phyloP scores from a whole-genome alignment of 2,329 filamentous ascomycete species.

The Claviceps sp. region DNA sequence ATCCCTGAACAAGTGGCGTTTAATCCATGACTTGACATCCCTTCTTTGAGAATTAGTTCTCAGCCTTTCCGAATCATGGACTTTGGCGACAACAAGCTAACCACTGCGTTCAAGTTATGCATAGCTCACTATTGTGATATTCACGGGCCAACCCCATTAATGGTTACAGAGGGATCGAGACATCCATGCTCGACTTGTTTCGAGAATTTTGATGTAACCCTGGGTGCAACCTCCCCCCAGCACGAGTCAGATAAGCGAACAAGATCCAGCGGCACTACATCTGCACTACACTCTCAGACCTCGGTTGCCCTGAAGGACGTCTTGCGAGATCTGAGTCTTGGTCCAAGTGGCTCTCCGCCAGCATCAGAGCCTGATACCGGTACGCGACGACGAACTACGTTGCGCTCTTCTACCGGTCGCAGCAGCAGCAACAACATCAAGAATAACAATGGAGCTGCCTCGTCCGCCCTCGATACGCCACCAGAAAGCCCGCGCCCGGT shows the following conservation, averaged over 20 bases:
- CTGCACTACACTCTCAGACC: slow-evolving; percentile 19
- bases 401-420: slow-evolving; percentile 23
- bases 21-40: background rate
- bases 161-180: slow-evolving; percentile 55
- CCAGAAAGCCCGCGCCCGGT: slow-evolving; percentile 41
- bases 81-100: slow-evolving; percentile 18
- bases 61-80: slow-evolving; percentile 12
- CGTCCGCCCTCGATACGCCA: slow-evolving; percentile 40
- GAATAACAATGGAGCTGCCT: slow-evolving; percentile 15
- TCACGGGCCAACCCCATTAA: slow-evolving; percentile 54
- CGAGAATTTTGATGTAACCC: slow-evolving; percentile 21
- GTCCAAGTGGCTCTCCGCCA: slow-evolving; percentile 29
- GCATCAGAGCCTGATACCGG: slow-evolving; percentile 32
- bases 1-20: background rate
- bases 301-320: slow-evolving; percentile 31
- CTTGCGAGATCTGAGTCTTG: slow-evolving; percentile 33
- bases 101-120: slow-evolving; percentile 41
- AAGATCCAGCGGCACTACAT: slow-evolving; percentile 25
- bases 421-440: background rate
- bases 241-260: slow-evolving; percentile 21
- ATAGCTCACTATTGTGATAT: slow-evolving; percentile 59
- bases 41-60: background rate
- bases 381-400: slow-evolving; percentile 27
- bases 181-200: slow-evolving; percentile 47
- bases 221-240: slow-evolving; percentile 3